Evolutionary conservation across 441 rosid species (phyloP), one percentile per base, ranked within the genome.

Genomic region (Manihot esculenta): DNA sequence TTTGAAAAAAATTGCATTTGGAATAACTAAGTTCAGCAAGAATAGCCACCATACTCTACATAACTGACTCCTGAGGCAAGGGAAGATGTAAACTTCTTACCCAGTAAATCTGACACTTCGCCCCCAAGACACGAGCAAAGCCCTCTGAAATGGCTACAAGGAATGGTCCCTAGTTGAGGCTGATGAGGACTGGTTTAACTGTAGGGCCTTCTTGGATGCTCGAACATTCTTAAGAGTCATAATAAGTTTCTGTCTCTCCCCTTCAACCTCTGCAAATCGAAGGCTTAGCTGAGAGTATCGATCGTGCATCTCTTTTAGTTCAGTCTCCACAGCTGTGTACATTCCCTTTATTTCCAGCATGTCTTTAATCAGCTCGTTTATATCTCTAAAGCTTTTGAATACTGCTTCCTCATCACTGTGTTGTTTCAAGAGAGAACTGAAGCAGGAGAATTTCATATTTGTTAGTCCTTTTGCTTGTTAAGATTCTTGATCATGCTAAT

Each of bases 231-330:
- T 96, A 62, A 96, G 90, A 41, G 94, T 83, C 97, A 94, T 92
- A 66, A 86, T 87, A 58, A 92, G 97, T 76, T 88, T 88, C 80
- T 94, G 97, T 71, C 99, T 85, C 82, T 94, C 96, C 7, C 98
- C 97, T 86, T 94, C 99, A 4, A 94, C 99, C 87, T 94, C 98
- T 3, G 98, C 98, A 50, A 94, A 92, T 77, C 78, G 91, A 81
- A 94, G 88, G 77, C 99, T 94, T 76, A 90, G 85, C 81, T 90
- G 87, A 18, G 93, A 91, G 80, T 94, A 91, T 63, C 97, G 88
- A 70, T 86, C 88, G 73, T 90, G 93, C 88, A 92, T 91, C 66
- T 92, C 93, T 76, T 84, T 87, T 58, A 94, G 86, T 55, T 94
- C 97, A 3, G 60, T 72, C 76, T 86, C 96, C 80, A 92, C 87